Evolutionary conservation across 495 filamentous ascomycete species (phyloP).

Genomic region (Lasiosphaeris hirsuta): DNA sequence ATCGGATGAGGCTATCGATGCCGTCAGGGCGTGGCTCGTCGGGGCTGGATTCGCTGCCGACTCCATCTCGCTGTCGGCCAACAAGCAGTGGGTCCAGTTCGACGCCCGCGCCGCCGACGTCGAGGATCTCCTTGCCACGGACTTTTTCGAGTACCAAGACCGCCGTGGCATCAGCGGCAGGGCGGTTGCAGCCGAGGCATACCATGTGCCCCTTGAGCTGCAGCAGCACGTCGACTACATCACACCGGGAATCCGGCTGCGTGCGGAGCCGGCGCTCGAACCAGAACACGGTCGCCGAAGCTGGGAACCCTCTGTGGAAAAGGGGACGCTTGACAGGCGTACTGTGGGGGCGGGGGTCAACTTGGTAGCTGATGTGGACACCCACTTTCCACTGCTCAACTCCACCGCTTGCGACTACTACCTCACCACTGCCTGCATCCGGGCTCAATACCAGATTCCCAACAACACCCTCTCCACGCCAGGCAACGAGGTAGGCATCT

Average conservation of each 20-base stretch:
- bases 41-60: conserved; percentile 43
- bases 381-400: conserved; percentile 15
- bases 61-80: conserved; percentile 20
- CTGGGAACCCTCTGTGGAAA: neutral
- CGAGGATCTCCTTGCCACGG: conserved; percentile 51
- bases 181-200: conserved; percentile 30
- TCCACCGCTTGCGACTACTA: conserved; percentile 22
- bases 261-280: conserved; percentile 6
- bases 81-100: conserved; percentile 48
- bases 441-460: conserved; percentile 35
- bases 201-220: conserved; percentile 53
- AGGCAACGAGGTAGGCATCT: conserved; percentile 37
- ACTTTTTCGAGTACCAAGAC: conserved; percentile 50
- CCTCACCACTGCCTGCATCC: conserved; percentile 25
- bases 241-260: conserved; percentile 49
- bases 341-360: conserved; percentile 20
- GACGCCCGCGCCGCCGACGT: conserved; percentile 51
- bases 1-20: conserved; percentile 35
- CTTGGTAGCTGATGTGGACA: neutral
- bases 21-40: conserved; percentile 48
- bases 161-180: conserved; percentile 10
- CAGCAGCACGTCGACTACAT: conserved; percentile 56
- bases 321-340: neutral
- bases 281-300: neutral
- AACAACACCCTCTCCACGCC: conserved; percentile 23